Conservation (phyloP, 345 rosid species). For the Psidium guajava region DNA sequence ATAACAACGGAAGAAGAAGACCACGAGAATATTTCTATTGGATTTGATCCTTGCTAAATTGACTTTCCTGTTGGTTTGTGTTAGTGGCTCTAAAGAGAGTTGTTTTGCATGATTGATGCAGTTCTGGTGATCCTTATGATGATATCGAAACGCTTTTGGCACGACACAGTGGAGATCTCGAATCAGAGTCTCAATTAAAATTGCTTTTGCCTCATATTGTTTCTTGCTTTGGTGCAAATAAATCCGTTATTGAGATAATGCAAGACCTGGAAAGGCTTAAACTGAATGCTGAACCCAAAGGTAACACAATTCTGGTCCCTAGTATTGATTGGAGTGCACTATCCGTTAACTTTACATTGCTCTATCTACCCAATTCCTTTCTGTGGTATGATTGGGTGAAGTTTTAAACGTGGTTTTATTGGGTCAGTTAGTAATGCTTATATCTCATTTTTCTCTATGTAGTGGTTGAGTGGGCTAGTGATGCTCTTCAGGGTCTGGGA, state of each 20-base stretch:
- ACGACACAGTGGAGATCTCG: slow-evolving; percentile 41
- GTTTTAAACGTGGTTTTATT: background rate
- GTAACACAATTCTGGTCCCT: slow-evolving; percentile 11
- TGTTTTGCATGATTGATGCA: slow-evolving; percentile 10
- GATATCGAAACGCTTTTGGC: slow-evolving; percentile 44
- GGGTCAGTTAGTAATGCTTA: background rate
- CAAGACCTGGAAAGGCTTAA: slow-evolving; percentile 60
- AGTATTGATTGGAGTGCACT: background rate
- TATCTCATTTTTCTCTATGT: background rate
- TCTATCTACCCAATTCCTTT: background rate
- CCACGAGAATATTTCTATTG: background rate
- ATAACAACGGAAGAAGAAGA: background rate
- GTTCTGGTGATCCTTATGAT: slow-evolving; percentile 61
- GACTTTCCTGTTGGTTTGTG: background rate
- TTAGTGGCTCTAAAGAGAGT: background rate
- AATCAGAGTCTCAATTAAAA: slow-evolving; percentile 52
- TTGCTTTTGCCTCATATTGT: slow-evolving; percentile 58
- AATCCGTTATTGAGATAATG: slow-evolving; percentile 50
- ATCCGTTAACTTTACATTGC: background rate
- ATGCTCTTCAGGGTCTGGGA: slow-evolving; percentile 69
- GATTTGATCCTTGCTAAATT: background rate
- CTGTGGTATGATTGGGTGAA: background rate
- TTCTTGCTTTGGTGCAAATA: slow-evolving; percentile 49
- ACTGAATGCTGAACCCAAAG: slow-evolving; percentile 47
- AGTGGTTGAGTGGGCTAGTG: slow-evolving; percentile 82